Evolutionary conservation across 2,329 filamentous ascomycete genomes (phyloP).

Genomic region (Amauroascus niger): DNA sequence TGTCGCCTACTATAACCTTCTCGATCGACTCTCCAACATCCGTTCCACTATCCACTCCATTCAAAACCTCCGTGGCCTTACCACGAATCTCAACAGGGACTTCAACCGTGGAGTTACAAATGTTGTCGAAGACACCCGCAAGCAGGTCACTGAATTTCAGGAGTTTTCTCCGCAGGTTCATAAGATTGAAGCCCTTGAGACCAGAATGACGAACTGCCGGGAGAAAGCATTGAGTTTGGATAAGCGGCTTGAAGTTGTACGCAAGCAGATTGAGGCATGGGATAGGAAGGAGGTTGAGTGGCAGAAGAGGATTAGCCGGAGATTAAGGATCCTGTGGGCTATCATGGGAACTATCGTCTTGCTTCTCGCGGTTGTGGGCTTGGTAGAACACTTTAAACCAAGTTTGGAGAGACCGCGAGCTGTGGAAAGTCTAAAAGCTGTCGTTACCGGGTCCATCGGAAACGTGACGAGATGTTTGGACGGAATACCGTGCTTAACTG

Average conservation of each 20-base stretch:
- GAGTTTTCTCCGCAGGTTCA: slow-evolving; percentile 32
- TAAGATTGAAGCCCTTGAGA: slow-evolving; percentile 31
- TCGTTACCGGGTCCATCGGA: neutral
- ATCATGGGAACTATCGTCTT: slow-evolving; percentile 23
- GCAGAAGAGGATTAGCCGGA: slow-evolving; percentile 31
- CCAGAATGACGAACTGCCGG: slow-evolving; percentile 32
- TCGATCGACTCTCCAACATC: slow-evolving; percentile 37
- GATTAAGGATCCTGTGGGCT: slow-evolving; percentile 34
- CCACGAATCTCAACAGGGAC: slow-evolving; percentile 28
- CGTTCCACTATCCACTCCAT: slow-evolving; percentile 36
- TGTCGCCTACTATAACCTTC: slow-evolving; percentile 41
- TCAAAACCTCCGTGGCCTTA: slow-evolving; percentile 33
- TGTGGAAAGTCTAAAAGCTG: neutral
- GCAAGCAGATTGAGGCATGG: slow-evolving; percentile 34
- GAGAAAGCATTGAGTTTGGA: slow-evolving; percentile 30
- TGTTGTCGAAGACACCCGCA: slow-evolving; percentile 31
- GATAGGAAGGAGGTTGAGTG: slow-evolving; percentile 36
- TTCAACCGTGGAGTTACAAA: slow-evolving; percentile 31
- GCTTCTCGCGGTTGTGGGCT: slow-evolving; percentile 23
- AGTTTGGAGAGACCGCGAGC: neutral
- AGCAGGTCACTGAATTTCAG: slow-evolving; percentile 31
- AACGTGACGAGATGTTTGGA: neutral
- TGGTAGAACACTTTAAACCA: slow-evolving; percentile 10
- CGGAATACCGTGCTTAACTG: neutral
- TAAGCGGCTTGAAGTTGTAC: slow-evolving; percentile 32